Evolutionary conservation across 2,329 filamentous ascomycete genomes (phyloP).

Genomic region (Nakataea oryzae): DNA sequence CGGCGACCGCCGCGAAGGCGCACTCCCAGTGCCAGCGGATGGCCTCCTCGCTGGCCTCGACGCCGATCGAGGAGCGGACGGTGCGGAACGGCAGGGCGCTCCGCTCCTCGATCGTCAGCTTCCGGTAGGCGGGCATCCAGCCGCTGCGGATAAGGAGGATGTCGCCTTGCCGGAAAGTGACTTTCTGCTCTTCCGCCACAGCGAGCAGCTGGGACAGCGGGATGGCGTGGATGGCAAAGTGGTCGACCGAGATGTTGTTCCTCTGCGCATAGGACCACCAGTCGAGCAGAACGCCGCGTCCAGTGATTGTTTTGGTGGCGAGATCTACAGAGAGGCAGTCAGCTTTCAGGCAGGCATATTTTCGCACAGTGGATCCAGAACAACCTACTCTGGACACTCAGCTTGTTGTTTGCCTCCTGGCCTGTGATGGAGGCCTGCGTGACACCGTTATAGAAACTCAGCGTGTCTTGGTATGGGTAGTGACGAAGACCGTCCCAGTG

Average conservation of each 20-base stretch:
- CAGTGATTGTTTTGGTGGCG: slow-evolving; percentile 19
- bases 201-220: slow-evolving; percentile 17
- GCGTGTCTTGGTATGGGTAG: not conserved
- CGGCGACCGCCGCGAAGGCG: slow-evolving; percentile 32
- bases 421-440: not conserved
- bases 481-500: not conserved
- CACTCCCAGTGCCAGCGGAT: slow-evolving; percentile 34
- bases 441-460: not conserved
- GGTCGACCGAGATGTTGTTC: slow-evolving; percentile 5
- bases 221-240: slow-evolving; percentile 11
- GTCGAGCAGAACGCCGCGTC: slow-evolving; percentile 36
- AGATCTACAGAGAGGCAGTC: not conserved
- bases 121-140: slow-evolving; percentile 19
- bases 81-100: slow-evolving; percentile 14
- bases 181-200: slow-evolving; percentile 21
- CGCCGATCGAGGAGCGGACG: slow-evolving; percentile 20
- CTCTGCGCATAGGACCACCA: slow-evolving; percentile 12
- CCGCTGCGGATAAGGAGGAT: slow-evolving; percentile 28
- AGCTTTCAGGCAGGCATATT: not conserved
- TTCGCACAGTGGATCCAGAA: not conserved
- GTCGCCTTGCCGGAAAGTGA: slow-evolving; percentile 22
- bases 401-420: not conserved
- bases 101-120: slow-evolving; percentile 11
- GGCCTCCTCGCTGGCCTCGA: slow-evolving; percentile 23
- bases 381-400: not conserved